Evolutionary conservation across 1,284 basidiomycete species (phyloP).

Genomic region (Schizophyllum amplum): DNA sequence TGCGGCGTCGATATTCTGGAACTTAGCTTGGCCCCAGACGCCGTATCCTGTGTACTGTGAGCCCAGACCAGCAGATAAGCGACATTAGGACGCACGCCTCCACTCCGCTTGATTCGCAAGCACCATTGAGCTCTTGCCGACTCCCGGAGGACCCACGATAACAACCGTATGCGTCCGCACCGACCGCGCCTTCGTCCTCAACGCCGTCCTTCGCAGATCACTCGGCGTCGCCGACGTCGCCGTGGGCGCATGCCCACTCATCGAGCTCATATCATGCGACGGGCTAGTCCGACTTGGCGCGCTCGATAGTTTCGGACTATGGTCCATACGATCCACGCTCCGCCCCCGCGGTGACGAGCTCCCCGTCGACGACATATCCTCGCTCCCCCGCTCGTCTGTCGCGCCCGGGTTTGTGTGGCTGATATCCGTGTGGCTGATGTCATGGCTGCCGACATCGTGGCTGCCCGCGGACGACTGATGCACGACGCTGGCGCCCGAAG

Average conservation of each 20-base stretch:
- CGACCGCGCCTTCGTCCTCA: constrained; percentile 31
- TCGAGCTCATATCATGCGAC: constrained; percentile 27
- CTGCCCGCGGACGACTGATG: background rate
- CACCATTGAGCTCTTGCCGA: constrained; percentile 66
- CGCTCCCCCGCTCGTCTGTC: constrained; percentile 4
- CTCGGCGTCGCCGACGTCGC: constrained; percentile 7
- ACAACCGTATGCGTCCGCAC: constrained; percentile 51
- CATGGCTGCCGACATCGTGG: constrained; percentile 14
- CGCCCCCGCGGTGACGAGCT: constrained; percentile 8
- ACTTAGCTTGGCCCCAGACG: constrained; percentile 68
- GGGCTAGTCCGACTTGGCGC: constrained; percentile 24
- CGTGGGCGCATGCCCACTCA: constrained; percentile 3
- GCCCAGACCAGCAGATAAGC: constrained; percentile 1
- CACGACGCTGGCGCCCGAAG: constrained; percentile 10
- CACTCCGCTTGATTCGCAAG: constrained; percentile 62
- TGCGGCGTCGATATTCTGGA: constrained; percentile 51
- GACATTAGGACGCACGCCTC: constrained; percentile 37
- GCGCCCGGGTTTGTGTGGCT: background rate
- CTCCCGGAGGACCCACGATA: constrained; percentile 56
- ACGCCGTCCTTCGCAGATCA: constrained; percentile 31
- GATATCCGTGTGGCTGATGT: constrained; percentile 4
- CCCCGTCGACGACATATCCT: constrained; percentile 8
- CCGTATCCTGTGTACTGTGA: constrained; percentile 43
- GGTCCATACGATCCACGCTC: background rate
- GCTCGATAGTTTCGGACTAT: background rate